phyloP scores from a whole-genome alignment of 1,284 basidiomycete species.

The Heterobasidion occidentale region DNA sequence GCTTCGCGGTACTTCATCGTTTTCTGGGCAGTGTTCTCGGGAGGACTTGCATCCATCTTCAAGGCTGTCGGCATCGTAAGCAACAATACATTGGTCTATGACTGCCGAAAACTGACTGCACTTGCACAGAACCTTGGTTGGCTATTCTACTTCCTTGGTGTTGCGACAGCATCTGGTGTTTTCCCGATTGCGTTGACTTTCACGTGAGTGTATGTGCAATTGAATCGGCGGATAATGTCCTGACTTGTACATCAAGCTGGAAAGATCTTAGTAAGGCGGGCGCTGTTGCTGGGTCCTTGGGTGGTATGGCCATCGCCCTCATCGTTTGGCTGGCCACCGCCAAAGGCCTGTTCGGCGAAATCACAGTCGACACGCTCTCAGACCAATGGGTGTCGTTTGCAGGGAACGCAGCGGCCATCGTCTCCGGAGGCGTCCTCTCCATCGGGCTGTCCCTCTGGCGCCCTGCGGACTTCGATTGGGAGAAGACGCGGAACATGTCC shows the following conservation, averaged over 20 bases:
- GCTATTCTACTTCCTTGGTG: constrained; percentile 22
- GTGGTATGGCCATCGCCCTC: constrained; percentile 36
- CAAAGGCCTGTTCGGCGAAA: constrained; percentile 25
- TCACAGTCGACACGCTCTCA: constrained; percentile 30
- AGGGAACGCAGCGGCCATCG: constrained; percentile 38
- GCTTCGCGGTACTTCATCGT: constrained; percentile 26
- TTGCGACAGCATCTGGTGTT: constrained; percentile 25
- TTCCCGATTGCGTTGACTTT: constrained; percentile 21
- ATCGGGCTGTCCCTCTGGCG: constrained; percentile 27
- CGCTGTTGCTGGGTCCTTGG: constrained; percentile 33
- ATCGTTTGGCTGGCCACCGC: constrained; percentile 40
- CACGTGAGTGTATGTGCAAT: constrained; percentile 1
- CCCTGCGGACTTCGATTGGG: constrained; percentile 35
- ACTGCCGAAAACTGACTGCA: constrained; percentile 12
- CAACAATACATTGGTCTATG: constrained; percentile 20
- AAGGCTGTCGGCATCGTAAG: constrained; percentile 33
- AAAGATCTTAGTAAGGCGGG: constrained; percentile 13
- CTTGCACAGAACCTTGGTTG: constrained; percentile 12
- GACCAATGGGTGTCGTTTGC: constrained; percentile 28
- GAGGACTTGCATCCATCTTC: constrained; percentile 38
- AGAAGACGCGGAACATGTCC: constrained; percentile 12
- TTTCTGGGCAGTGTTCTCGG: constrained; percentile 35
- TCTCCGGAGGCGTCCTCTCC: constrained; percentile 36
- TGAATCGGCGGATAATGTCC: not conserved
- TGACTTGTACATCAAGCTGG: constrained; percentile 6